phyloP scores from a whole-genome alignment of 345 rosid genomes.

The Brassica incana region DNA sequence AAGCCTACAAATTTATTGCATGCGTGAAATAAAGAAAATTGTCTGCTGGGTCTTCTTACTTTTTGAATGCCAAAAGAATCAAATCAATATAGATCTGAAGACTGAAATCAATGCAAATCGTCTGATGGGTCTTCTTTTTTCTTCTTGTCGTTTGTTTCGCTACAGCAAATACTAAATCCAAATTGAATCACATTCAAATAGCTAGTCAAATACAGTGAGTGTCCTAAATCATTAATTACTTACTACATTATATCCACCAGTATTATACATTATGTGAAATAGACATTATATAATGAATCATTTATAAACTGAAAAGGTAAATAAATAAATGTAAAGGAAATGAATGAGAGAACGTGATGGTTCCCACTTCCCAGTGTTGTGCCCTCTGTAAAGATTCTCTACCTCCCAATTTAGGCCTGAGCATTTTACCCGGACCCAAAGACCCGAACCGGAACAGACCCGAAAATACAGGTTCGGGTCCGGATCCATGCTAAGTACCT shows the following conservation, averaged over 20 bases:
- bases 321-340: background rate
- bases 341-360: conserved; percentile 40
- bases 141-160: conserved; percentile 2
- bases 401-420: conserved; percentile 4
- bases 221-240: background rate
- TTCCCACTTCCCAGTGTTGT: conserved; percentile 39
- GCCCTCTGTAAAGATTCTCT: conserved; percentile 39
- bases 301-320: background rate
- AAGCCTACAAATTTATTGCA: conserved; percentile 14
- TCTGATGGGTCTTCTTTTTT: background rate
- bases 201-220: conserved; percentile 1
- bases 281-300: background rate
- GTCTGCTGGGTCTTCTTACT: background rate
- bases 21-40: background rate
- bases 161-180: conserved; percentile 7
- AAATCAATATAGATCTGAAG: conserved; percentile 9
- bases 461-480: no score
- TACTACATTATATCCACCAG: no score
- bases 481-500: no score
- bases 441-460: no score
- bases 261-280: background rate
- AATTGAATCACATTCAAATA: conserved; percentile 5
- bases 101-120: conserved; percentile 20
- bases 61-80: background rate
- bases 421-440: no score